Evolutionary conservation across 1,139 yeast genomes (phyloP), one percentile per base, ranked within the genome.

Genomic region (Saccharomyces hybrid): DNA sequence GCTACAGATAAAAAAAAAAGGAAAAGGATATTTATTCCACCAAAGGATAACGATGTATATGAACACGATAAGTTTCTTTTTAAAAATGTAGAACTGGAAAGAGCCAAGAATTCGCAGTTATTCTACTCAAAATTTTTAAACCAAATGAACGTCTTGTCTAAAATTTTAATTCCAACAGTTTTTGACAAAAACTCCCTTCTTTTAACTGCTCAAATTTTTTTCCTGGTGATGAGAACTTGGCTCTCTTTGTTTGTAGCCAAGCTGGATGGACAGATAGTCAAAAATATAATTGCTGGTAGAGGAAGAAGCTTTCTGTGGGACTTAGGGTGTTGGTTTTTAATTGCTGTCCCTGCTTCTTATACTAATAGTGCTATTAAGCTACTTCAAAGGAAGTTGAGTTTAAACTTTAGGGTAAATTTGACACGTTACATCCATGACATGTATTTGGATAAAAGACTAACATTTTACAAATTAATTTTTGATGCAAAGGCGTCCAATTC

Each of bases 321-420:
- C 66, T 75, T 91, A 69, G 78, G 82, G 11, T 86, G 87, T 69
- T 91, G 97, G 97, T 79, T 91, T 57, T 73, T 88, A 59, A 83
- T 91, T 67, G 97, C 97, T 0, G 83, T 90, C 60, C 98, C 97
- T 1, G 96, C 97, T 0, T 85, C 95, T 2, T 91, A 89, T 68
- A 88, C 96, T 25, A 91, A 91, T 70, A 87, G 96, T 50, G 91
- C 95, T 57, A 91, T 91, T 66, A 88, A 86, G 66, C 88, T 82
- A 66, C 73, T 91, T 64, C 89, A 91, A 55, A 80, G 85, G 64
- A 79, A 89, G 63, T 74, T 91, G 56, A 83, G 96, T 14, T 77
- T 89, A 58, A 88, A 88, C 63, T 91, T 91, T 73, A 81, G 97
- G 73, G 85, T 95, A 0, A 85, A 86, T 61, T 76, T 91, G 63